These are phyloP conservation scores for Millerozyma miso DNA, from an alignment of 805 yeast species.

Conservation along the genomic window DNA sequence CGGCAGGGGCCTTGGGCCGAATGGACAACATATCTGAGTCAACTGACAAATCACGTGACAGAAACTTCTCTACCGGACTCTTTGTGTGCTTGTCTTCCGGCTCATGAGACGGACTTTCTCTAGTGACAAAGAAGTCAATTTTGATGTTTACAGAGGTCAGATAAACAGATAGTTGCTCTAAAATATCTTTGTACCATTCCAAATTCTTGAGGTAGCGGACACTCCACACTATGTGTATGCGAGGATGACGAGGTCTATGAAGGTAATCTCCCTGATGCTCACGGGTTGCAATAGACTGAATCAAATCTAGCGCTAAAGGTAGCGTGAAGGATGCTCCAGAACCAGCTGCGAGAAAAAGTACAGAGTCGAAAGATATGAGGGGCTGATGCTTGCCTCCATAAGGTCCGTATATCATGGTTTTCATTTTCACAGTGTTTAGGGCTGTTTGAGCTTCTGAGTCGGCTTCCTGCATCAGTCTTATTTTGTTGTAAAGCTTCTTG, in stretches of 20 bases:
- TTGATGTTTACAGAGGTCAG: slow-evolving; percentile 17
- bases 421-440: slow-evolving; percentile 16
- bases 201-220: slow-evolving; percentile 21
- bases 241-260: slow-evolving; percentile 24
- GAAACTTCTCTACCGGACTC: neutral
- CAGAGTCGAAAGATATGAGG: slow-evolving; percentile 37
- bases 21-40: neutral
- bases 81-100: neutral
- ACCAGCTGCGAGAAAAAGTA: slow-evolving; percentile 38
- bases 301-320: slow-evolving; percentile 41
- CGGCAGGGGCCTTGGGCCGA: neutral
- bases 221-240: slow-evolving; percentile 31
- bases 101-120: slow-evolving; percentile 5
- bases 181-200: slow-evolving; percentile 33
- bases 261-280: slow-evolving; percentile 27
- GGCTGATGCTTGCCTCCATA: slow-evolving; percentile 42
- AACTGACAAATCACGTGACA: neutral
- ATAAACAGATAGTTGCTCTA: slow-evolving; percentile 25
- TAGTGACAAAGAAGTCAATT: slow-evolving; percentile 27
- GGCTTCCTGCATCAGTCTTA: slow-evolving; percentile 14
- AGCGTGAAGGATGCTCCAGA: slow-evolving; percentile 45
- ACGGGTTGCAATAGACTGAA: slow-evolving; percentile 23
- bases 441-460: slow-evolving; percentile 10
- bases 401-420: slow-evolving; percentile 43
- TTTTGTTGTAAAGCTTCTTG: slow-evolving; percentile 24